Evolutionary conservation across 257 asterid genomes (phyloP), one percentile per base, ranked within the genome.

Genomic region (Mentha longifolia): DNA sequence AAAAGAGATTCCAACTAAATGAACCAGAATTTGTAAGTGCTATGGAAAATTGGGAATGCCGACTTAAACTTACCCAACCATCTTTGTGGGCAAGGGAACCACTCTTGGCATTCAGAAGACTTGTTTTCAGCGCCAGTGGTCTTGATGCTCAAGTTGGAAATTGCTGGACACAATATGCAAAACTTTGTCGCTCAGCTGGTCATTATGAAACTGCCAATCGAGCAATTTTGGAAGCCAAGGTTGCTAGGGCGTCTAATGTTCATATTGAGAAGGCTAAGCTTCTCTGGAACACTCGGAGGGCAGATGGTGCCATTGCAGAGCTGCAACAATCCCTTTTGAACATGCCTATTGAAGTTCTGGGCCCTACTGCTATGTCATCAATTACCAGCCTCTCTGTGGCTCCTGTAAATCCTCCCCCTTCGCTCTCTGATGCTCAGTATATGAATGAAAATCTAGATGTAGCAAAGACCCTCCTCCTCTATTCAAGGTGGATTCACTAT

Each of bases 41-140:
- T 52, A 54, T 85, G 65, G 92, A 81, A 72, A 87, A 84, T 78
- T 94, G 99, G 99, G 99, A 94, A 77, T 85, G 85, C 78, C 87
- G 99, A 52, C 88, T 94, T 76, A 91, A 81, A 82, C 88, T 87
- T 77, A 94, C 97, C 33, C 99, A 91, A 76, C 95, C 95, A 74
- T 94, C 99, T 75, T 81, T 94, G 61, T 94, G 99, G 97, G 96
- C 99, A 64, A 89, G 99, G 85, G 99, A 94, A 75, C 96, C 99
- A 9, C 97, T 94, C 64, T 84, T 94, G 86, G 96, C 97, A 41
- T 89, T 94, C 73, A 80, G 97, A 61, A 91, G 97, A 70, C 97
- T 94, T 79, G 96, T 94, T 77, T 91, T 89, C 78, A 76, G 95
- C 66, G 89, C 96, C 61, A 86, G 96, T 79, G 86, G 90, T 76